A percentile compares a stretch with the other conserved stretches of the same genome.
These are phyloP conservation scores for Mortierella alpina DNA, from an alignment of 192 early-diverging fungal genomes.

Conservation along the genomic window DNA sequence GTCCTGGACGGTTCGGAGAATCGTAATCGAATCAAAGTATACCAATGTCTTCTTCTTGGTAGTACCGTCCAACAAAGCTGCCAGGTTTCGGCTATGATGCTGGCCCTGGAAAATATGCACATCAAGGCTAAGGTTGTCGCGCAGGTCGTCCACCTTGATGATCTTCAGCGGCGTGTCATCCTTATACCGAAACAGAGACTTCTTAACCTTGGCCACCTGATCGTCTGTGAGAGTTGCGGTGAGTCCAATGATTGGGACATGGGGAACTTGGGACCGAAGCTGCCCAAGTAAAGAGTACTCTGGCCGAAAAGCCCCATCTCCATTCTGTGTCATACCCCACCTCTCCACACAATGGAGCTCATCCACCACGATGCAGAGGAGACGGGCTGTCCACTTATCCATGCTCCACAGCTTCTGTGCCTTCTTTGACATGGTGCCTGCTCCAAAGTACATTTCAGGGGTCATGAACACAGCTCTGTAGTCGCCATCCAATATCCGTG, in stretches of 20 bases:
- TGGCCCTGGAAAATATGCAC: neutral
- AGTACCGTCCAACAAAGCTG: neutral
- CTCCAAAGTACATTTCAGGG: slow-evolving; percentile 9
- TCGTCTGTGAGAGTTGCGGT: slow-evolving; percentile 13
- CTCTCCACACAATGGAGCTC: slow-evolving; percentile 20
- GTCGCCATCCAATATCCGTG: slow-evolving; percentile 7
- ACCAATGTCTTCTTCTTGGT: slow-evolving; percentile 10
- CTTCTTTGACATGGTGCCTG: slow-evolving; percentile 2
- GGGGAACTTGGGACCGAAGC: slow-evolving; percentile 5
- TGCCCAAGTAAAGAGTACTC: slow-evolving; percentile 14
- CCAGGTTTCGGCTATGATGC: slow-evolving; percentile 3
- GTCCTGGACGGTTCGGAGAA: neutral
- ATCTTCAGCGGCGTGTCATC: neutral
- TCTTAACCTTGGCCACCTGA: neutral
- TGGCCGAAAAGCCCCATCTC: neutral
- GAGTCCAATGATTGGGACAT: slow-evolving; percentile 8
- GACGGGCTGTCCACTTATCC: neutral
- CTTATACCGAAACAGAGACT: neutral
- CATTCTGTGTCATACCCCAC: neutral
- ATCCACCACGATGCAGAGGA: slow-evolving; percentile 20
- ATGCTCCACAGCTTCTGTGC: neutral
- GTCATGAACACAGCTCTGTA: slow-evolving; percentile 24
- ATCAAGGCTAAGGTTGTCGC: slow-evolving; percentile 11
- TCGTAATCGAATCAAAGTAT: slow-evolving; percentile 12
- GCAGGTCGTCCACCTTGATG: neutral